Evolutionary conservation across 1,139 yeast species (phyloP).

Genomic region (Candida tropicalis): DNA sequence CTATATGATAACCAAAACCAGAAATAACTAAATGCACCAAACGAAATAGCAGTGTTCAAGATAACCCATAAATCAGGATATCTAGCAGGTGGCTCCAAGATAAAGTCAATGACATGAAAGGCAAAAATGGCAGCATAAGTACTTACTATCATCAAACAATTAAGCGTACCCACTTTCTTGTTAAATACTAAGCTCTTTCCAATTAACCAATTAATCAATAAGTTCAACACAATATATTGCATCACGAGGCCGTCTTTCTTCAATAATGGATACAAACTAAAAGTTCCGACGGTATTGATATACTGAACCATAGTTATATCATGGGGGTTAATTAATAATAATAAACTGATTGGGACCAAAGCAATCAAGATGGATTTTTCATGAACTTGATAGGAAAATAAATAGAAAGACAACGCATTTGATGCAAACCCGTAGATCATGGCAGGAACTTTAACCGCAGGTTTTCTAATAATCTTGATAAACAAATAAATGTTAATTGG

Average conservation of each 20-base stretch:
- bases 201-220: slow-evolving; percentile 82
- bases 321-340: slow-evolving; percentile 52
- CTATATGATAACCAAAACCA: slow-evolving; percentile 77
- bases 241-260: slow-evolving; percentile 71
- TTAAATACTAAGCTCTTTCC: slow-evolving; percentile 33
- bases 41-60: slow-evolving; percentile 70
- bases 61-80: slow-evolving; percentile 90
- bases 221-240: slow-evolving; percentile 66
- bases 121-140: slow-evolving; percentile 60
- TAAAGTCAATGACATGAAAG: slow-evolving; percentile 58
- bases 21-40: slow-evolving; percentile 72
- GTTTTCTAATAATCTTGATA: slow-evolving; percentile 40
- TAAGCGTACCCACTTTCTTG: slow-evolving; percentile 15
- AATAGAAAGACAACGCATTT: slow-evolving; percentile 83
- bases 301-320: slow-evolving; percentile 76
- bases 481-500: slow-evolving; percentile 67
- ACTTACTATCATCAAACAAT: slow-evolving; percentile 55
- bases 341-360: slow-evolving; percentile 76
- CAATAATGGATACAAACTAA: slow-evolving; percentile 87
- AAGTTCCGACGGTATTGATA: slow-evolving; percentile 83
- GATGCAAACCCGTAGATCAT: slow-evolving; percentile 74
- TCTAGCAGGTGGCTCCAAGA: slow-evolving; percentile 52
- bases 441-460: slow-evolving; percentile 19
- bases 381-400: slow-evolving; percentile 95
- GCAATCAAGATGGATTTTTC: slow-evolving; percentile 91